Base-by-base conservation (phyloP, 495 filamentous ascomycete genomes). In the Schizothecium vesticola region DNA sequence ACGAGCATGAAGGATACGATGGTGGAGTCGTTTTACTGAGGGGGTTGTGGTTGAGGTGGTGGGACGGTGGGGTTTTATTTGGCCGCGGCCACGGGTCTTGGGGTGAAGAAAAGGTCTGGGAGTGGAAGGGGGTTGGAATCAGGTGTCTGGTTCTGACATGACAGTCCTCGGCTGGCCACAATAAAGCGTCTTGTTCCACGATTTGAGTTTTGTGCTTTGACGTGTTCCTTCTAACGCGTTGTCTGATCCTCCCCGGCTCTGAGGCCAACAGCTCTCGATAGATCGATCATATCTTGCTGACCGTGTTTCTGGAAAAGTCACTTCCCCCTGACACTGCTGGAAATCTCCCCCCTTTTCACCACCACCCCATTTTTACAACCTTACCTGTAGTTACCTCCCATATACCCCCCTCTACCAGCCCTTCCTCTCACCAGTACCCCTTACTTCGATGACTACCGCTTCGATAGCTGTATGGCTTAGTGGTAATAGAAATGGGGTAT, bases 11-110 rank as follows among this genome's bases (percentile, higher is more conserved):
- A 97, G 87, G 94, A 97, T 78, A 93, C 94, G 59, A 96, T 99
- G 86, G 95, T 99, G 66, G 95, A 99, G 86, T 93, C 90, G 70
- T 99, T 97, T 80, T 99, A 99, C 80, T 99, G 84, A 86, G 29
- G 51, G 62, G 4, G n/a, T n/a, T 28, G 56, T 56, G 22, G 51
- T 21, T 57, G 21, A 22, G 59, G 33, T 10, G 24, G 61, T 59
- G 25, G 43, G 19, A 51, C 6, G 43, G 16, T 19, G 19, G 5
- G 33, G 33, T 43, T n/a, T 33, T 51, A 3, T 51, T 51, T 51
- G 43, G 43, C 43, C 6, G 43, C 43, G 43, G 33, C 3, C 0
- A 43, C 1, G 16, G 43, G 43, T n/a, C 43, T n/a, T 51, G 19
- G 19, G 31, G 1, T n/a, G 28, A 10, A 51, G 43, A 7, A 51